Conservation (phyloP, 495 filamentous ascomycete species). For the Penicillium cinerascens region DNA sequence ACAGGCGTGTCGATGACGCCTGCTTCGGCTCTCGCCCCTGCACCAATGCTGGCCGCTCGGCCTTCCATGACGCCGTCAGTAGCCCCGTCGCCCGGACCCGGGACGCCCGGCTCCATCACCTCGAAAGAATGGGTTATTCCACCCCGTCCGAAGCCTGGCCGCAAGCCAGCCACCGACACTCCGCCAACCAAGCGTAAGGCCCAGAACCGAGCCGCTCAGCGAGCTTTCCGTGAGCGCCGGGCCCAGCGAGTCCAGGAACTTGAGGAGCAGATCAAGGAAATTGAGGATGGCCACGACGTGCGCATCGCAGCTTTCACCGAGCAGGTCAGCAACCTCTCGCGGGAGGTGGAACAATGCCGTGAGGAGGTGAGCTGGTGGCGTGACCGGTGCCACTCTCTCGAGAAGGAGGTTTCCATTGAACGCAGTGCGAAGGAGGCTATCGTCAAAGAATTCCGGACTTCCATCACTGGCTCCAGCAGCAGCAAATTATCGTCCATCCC, state of each 20-base stretch:
- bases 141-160: constrained; percentile 85
- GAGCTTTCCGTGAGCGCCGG: constrained; percentile 83
- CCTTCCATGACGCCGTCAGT: constrained; percentile 35
- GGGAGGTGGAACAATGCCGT: constrained; percentile 50
- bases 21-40: constrained; percentile 28
- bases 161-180: constrained; percentile 87
- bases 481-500: constrained; percentile 19
- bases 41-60: constrained; percentile 36
- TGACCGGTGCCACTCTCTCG: constrained; percentile 46
- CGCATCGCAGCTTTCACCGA: constrained; percentile 41
- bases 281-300: constrained; percentile 50
- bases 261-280: constrained; percentile 75
- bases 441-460: constrained; percentile 39
- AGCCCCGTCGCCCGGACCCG: constrained; percentile 41
- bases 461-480: constrained; percentile 21
- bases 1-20: constrained; percentile 33
- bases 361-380: constrained; percentile 47
- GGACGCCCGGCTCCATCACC: constrained; percentile 51
- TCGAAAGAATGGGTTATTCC: constrained; percentile 86
- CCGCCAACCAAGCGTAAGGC: constrained; percentile 90
- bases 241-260: constrained; percentile 82
- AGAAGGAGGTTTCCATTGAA: constrained; percentile 46
- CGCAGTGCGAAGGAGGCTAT: constrained; percentile 40
- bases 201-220: constrained; percentile 89
- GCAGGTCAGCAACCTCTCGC: constrained; percentile 46